Percentiles rank a stretch among this genome's conserved stretches.
These are phyloP conservation scores for Amanita polypyramis DNA, from an alignment of 768 basidiomycete genomes.

Conservation along the genomic window DNA sequence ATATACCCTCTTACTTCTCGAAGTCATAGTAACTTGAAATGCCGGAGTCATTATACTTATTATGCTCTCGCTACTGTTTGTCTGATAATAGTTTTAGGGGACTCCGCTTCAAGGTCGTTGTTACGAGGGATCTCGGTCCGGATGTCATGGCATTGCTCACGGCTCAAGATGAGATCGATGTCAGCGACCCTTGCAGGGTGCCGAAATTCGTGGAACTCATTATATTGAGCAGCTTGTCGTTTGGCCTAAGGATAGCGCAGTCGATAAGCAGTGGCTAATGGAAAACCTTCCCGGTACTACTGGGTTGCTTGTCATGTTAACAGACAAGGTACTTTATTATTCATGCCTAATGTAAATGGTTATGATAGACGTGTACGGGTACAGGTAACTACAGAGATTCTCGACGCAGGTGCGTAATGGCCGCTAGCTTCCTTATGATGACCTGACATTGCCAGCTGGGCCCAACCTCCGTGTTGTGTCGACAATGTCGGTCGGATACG, in stretches of 20 bases:
- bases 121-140: slow-evolving; percentile 51
- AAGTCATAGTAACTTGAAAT: neutral
- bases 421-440: neutral
- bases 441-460: slow-evolving; percentile 42
- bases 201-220: neutral
- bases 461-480: slow-evolving; percentile 71
- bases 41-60: neutral
- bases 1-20: neutral
- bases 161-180: slow-evolving; percentile 43
- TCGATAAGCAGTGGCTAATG: slow-evolving; percentile 61
- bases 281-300: slow-evolving; percentile 56
- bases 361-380: neutral
- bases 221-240: slow-evolving; percentile 21
- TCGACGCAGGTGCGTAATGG: slow-evolving; percentile 38
- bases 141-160: slow-evolving; percentile 51
- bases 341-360: neutral
- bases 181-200: slow-evolving; percentile 14
- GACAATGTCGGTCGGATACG: slow-evolving; percentile 88
- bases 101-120: slow-evolving; percentile 33
- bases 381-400: slow-evolving; percentile 65
- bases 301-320: slow-evolving; percentile 55
- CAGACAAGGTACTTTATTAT: slow-evolving; percentile 48
- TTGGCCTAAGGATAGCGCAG: slow-evolving; percentile 43
- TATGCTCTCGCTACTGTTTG: neutral
- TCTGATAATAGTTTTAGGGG: slow-evolving; percentile 14